phyloP scores from a whole-genome alignment of 2,329 filamentous ascomycete genomes.

The Stachybotrys chartarum region DNA sequence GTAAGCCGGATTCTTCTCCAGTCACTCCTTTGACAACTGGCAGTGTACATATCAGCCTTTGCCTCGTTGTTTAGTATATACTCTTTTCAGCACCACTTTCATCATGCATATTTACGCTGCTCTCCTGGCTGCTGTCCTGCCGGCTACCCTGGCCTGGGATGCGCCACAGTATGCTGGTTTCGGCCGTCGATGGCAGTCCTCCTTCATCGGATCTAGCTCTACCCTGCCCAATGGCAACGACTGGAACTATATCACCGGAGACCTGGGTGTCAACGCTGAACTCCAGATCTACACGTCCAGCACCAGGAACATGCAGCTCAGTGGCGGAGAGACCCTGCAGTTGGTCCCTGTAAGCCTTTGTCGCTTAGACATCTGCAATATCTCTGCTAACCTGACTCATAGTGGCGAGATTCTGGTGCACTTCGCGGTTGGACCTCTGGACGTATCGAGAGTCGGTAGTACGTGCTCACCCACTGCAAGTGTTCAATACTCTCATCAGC shows the following conservation, averaged over 20 bases:
- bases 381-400: background rate
- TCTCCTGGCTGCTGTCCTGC: background rate
- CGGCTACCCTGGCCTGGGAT: conserved; percentile 23
- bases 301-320: conserved; percentile 41
- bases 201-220: conserved; percentile 30
- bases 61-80: background rate
- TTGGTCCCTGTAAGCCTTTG: conserved; percentile 34
- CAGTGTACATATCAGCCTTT: background rate
- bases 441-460: conserved; percentile 38
- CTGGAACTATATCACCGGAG: conserved; percentile 33
- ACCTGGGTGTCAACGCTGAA: conserved; percentile 42
- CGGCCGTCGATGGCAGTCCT: conserved; percentile 32
- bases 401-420: conserved; percentile 17
- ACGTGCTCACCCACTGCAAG: background rate
- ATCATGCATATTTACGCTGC: background rate
- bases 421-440: conserved; percentile 40
- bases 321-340: conserved; percentile 41
- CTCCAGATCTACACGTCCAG: conserved; percentile 38
- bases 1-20: background rate
- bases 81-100: background rate
- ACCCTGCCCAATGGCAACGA: conserved; percentile 20
- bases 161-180: conserved; percentile 29
- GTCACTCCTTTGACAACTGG: background rate
- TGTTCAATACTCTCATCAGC: background rate
- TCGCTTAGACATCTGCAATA: background rate